phyloP scores from a whole-genome alignment of 805 yeast genomes.

The Schizosaccharomyces osmophilus region DNA sequence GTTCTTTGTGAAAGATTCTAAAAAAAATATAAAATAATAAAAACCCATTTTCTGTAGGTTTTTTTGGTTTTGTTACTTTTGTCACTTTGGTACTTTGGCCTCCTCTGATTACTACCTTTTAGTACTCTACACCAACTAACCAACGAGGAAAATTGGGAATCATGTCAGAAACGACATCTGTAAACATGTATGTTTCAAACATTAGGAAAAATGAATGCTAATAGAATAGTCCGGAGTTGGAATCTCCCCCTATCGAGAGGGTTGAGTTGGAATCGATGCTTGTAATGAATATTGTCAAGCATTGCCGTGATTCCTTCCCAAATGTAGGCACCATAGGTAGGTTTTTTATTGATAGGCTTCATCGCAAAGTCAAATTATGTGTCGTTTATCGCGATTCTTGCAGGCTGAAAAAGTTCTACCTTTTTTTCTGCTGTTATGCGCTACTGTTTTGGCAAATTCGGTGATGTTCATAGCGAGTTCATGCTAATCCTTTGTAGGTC shows the following conservation, averaged over 20 bases:
- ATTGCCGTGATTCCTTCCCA: not conserved
- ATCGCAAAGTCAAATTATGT: too few species aligned
- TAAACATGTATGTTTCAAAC: not conserved
- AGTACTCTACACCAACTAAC: not conserved
- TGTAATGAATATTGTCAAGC: slow-evolving; percentile 1
- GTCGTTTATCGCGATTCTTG: too few species aligned
- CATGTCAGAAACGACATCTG: not conserved
- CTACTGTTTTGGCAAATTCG: not conserved
- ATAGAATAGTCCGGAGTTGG: not conserved
- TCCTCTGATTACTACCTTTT: too few species aligned
- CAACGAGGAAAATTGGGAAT: not conserved
- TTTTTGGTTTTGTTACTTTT: too few species aligned
- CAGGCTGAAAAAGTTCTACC: not conserved
- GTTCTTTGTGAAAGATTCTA: too few species aligned
- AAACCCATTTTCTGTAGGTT: too few species aligned
- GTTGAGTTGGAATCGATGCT: not conserved
- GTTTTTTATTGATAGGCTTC: not conserved
- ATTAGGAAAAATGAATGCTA: not conserved
- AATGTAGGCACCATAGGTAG: not conserved
- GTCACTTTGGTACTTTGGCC: too few species aligned
- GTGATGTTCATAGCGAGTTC: too few species aligned
- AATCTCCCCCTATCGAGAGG: not conserved
- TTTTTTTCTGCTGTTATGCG: not conserved
- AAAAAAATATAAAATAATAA: too few species aligned
- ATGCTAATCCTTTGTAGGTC: slow-evolving; percentile 19